Base-by-base conservation (phyloP, 495 filamentous ascomycete species). In the Penicillium salamii region DNA sequence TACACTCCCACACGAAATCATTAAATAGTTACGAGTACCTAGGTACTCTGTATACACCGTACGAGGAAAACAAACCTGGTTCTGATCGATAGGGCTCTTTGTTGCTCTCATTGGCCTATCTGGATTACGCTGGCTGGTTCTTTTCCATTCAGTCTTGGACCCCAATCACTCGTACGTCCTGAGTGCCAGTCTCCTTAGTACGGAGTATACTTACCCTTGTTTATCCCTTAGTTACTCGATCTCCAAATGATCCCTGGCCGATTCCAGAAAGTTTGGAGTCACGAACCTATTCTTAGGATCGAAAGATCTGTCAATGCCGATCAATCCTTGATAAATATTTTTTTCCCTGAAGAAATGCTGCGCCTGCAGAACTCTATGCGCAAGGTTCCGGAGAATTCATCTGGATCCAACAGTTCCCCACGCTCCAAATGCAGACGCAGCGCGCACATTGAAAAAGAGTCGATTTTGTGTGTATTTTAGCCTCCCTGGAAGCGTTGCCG, bases 331-430 rank as follows among this genome's bases (percentile, higher is more conserved):
- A n/a, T n/a, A n/a, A n/a, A n/a, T n/a, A n/a, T n/a, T n/a, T n/a
- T n/a, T n/a, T 36, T 33, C 29, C n/a, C 21, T 54, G 51, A 54
- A 52, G 44, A 49, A 51, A 37, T 35, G 29, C 29, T 8, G 11
- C 52, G 52, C 51, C 51, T 58, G 47, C 52, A 42, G 44, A 41
- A 28, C 46, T 29, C 44, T 9, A 39, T 24, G 42, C 53, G 48
- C 46, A 42, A 51, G 47, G 46, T 2, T 24, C 42, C 35, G 29
- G 37, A 32, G 32, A 50, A 29, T 39, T 41, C 24, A 29, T 49
- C 37, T 24, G 46, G 24, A 11, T 31, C 46, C 29, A 49, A 34
- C 5, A 26, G 23, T 8, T 26, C 35, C 6, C n/a, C 3, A 8
- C 26, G 46, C 26, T 26, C 23, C 5, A 3, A 3, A 32, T 32